Percentiles rank a stretch among this genome's conserved stretches.
phyloP scores from a whole-genome alignment of 2,329 filamentous ascomycete genomes.

The Knufia fluminis region DNA sequence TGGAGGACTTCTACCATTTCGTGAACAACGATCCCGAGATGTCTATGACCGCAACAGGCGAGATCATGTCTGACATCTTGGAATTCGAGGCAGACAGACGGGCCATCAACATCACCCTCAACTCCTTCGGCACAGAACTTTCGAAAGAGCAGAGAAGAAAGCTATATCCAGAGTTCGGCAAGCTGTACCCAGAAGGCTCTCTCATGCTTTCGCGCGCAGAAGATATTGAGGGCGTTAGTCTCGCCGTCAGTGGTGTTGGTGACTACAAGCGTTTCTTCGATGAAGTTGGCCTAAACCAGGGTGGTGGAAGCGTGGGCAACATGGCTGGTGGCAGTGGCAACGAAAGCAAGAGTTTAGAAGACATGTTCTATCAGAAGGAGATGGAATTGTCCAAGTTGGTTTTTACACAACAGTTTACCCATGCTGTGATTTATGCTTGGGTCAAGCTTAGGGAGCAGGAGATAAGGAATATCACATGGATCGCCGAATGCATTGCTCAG shows the following conservation, averaged over 20 bases:
- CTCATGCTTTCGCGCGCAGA: slow-evolving; percentile 92
- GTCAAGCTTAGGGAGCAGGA: slow-evolving; percentile 98
- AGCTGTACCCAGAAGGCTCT: slow-evolving; percentile 86
- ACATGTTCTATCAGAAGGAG: slow-evolving; percentile 98
- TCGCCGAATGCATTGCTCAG: slow-evolving; percentile 88
- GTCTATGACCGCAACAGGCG: slow-evolving; percentile 75
- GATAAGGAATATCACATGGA: slow-evolving; percentile 99
- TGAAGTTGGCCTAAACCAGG: slow-evolving; percentile 69
- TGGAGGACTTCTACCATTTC: slow-evolving; percentile 94
- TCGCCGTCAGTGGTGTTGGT: slow-evolving; percentile 83
- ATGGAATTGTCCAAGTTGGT: slow-evolving; percentile 96
- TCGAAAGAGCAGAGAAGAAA: slow-evolving; percentile 91
- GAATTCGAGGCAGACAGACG: slow-evolving; percentile 95
- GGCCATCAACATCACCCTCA: slow-evolving; percentile 97
- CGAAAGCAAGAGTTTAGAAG: slow-evolving; percentile 84
- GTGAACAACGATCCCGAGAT: slow-evolving; percentile 84
- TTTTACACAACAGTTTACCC: slow-evolving; percentile 93
- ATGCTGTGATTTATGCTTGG: slow-evolving; percentile 93
- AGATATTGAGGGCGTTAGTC: slow-evolving; percentile 83
- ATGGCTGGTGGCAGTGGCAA: slow-evolving; percentile 70
- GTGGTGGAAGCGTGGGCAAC: slow-evolving; percentile 68
- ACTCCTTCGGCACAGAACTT: slow-evolving; percentile 95
- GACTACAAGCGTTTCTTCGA: slow-evolving; percentile 98
- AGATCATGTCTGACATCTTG: slow-evolving; percentile 91
- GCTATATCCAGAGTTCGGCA: slow-evolving; percentile 86